phyloP scores from a whole-genome alignment of 306 rosid species.

The Senna siamea region DNA sequence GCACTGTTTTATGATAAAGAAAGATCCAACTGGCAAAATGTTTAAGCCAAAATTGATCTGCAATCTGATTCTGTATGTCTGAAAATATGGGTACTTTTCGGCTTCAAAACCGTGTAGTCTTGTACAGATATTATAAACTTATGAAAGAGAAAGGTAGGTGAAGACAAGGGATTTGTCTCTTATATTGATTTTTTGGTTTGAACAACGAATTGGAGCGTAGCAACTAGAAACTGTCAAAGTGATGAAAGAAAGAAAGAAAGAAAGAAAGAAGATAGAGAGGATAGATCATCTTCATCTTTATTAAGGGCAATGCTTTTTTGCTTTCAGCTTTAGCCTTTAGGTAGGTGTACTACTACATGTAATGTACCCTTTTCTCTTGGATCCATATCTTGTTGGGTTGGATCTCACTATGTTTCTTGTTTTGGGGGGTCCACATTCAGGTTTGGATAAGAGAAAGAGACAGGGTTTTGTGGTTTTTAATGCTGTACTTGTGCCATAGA shows the following conservation, averaged over 20 bases:
- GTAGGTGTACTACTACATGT: constrained; percentile 10
- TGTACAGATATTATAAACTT: constrained; percentile 16
- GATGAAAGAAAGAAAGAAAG: too few relatives aligned
- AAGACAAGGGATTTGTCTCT: constrained; percentile 19
- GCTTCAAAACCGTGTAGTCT: not conserved
- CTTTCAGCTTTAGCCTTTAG: not conserved
- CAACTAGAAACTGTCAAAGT: too few relatives aligned
- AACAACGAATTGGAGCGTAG: too few relatives aligned
- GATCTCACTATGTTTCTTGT: constrained; percentile 46
- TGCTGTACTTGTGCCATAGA: too few relatives aligned
- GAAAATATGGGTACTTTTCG: not conserved
- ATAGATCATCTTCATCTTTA: not conserved
- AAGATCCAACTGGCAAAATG: constrained; percentile 12
- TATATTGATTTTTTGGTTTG: too few relatives aligned
- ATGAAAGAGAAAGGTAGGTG: constrained; percentile 14
- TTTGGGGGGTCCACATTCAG: constrained; percentile 36
- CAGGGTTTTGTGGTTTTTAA: not conserved
- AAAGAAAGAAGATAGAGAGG: not conserved
- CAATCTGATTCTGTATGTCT: constrained; percentile 20
- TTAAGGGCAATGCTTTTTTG: constrained; percentile 19
- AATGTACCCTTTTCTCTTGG: constrained; percentile 35
- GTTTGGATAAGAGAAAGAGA: not conserved
- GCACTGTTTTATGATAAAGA: not conserved
- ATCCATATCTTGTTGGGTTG: constrained; percentile 60
- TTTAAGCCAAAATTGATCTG: constrained; percentile 30